Conservation (phyloP, 805 yeast genomes). For the Candida michaelii region DNA sequence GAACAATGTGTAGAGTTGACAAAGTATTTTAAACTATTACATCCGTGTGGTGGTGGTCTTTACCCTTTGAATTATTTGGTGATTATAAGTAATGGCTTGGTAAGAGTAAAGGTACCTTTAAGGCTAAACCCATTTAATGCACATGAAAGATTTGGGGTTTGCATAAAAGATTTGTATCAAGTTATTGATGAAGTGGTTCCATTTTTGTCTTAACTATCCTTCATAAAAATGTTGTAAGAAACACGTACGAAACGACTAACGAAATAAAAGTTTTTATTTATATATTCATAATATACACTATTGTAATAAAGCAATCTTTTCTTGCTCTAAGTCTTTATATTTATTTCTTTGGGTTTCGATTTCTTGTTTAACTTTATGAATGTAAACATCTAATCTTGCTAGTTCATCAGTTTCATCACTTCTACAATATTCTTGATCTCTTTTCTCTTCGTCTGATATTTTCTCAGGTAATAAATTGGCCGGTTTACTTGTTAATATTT, state of each 20-base stretch:
- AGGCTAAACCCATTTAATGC: slow-evolving; percentile 17
- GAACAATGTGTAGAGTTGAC: slow-evolving; percentile 23
- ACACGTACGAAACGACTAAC: background rate
- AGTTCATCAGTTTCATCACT: slow-evolving; percentile 43
- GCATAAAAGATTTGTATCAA: slow-evolving; percentile 11
- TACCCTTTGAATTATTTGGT: slow-evolving; percentile 33
- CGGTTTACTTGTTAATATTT: slow-evolving; percentile 69
- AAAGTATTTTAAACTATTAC: slow-evolving; percentile 24
- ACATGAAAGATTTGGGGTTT: slow-evolving; percentile 24
- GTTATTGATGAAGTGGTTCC: slow-evolving; percentile 12
- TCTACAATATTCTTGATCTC: slow-evolving; percentile 42
- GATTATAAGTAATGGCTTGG: slow-evolving; percentile 9
- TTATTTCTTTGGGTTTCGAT: slow-evolving; percentile 41
- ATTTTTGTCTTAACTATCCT: background rate
- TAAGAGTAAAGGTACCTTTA: slow-evolving; percentile 18
- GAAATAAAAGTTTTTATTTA: too few relatives aligned
- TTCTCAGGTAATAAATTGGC: slow-evolving; percentile 49
- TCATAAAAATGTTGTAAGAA: too few relatives aligned
- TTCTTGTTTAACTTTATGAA: slow-evolving; percentile 38
- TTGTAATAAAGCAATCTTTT: slow-evolving; percentile 38
- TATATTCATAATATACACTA: background rate
- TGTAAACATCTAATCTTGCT: slow-evolving; percentile 40
- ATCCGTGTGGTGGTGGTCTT: slow-evolving; percentile 38
- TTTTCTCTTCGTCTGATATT: slow-evolving; percentile 30
- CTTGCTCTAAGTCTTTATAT: slow-evolving; percentile 42